Conservation (phyloP, 495 filamentous ascomycete species). For the Xylaria grammica region DNA sequence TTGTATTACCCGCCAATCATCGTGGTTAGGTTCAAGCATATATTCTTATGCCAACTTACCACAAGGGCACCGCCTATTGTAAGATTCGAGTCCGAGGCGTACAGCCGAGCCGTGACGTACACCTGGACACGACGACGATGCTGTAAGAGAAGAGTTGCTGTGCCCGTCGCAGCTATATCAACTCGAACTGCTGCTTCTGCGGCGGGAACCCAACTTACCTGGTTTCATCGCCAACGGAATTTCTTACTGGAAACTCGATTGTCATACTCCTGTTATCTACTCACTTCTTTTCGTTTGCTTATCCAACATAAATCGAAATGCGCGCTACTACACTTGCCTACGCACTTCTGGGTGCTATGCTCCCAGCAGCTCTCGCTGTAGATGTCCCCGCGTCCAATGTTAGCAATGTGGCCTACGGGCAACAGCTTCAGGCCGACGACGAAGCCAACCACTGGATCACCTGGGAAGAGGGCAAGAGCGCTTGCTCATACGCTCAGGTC, state of each 20-base stretch:
- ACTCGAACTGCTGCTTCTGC: too few species aligned
- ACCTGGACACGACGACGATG: not conserved
- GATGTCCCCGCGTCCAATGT: not conserved
- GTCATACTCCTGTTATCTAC: not conserved
- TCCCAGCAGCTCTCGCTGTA: not conserved
- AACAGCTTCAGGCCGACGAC: slow-evolving; percentile 27
- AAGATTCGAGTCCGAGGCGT: not conserved
- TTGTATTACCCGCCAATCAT: too few species aligned
- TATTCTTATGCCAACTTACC: too few species aligned
- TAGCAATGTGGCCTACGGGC: slow-evolving; percentile 3
- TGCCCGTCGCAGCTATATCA: too few species aligned
- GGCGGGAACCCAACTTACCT: not conserved
- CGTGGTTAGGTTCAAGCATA: too few species aligned
- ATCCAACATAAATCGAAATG: not conserved
- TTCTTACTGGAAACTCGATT: not conserved
- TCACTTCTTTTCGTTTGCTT: not conserved
- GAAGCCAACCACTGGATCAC: slow-evolving; percentile 29
- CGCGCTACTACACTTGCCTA: not conserved
- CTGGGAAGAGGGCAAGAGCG: slow-evolving; percentile 24
- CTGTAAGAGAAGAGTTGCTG: too few species aligned
- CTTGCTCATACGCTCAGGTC: slow-evolving; percentile 20
- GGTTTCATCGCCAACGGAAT: not conserved
- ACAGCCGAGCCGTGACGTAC: not conserved
- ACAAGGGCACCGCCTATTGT: too few species aligned
- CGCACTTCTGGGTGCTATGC: not conserved